Percentiles rank a stretch among this genome's conserved stretches.
These are phyloP conservation scores for Heimioporus sp. DNA, from an alignment of 768 basidiomycete genomes.

Conservation along the genomic window DNA sequence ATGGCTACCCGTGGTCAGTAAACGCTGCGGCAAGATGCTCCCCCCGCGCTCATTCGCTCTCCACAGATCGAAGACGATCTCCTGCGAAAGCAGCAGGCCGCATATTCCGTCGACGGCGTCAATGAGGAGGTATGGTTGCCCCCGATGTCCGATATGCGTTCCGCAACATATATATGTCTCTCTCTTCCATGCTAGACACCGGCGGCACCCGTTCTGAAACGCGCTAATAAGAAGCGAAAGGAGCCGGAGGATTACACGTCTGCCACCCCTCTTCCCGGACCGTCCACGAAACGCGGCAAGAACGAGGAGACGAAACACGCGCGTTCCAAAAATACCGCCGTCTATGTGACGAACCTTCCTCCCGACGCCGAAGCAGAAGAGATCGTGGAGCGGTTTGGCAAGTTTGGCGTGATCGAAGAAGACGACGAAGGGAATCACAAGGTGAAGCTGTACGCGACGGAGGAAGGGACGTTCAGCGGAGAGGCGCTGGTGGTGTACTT, in stretches of 20 bases:
- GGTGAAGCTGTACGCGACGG: conserved; percentile 91
- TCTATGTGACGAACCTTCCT: conserved; percentile 87
- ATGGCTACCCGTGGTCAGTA: conserved; percentile 84
- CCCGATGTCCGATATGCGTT: conserved; percentile 15
- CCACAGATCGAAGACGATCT: conserved; percentile 83
- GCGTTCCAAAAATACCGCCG: conserved; percentile 88
- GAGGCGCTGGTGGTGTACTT: conserved; percentile 96
- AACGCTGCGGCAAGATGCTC: neutral
- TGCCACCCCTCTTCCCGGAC: conserved; percentile 46
- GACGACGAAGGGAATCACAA: conserved; percentile 90
- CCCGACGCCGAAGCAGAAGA: conserved; percentile 70
- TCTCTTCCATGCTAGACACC: conserved; percentile 56
- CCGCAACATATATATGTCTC: conserved; percentile 24
- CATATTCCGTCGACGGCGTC: conserved; percentile 89
- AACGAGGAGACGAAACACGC: conserved; percentile 47
- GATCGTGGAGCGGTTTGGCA: conserved; percentile 82
- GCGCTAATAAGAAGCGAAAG: conserved; percentile 77
- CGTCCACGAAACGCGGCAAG: conserved; percentile 70
- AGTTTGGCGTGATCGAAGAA: conserved; percentile 90
- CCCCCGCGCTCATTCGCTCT: neutral
- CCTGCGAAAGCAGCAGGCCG: conserved; percentile 88
- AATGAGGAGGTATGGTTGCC: conserved; percentile 78
- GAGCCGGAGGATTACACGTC: conserved; percentile 70
- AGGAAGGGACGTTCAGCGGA: conserved; percentile 86
- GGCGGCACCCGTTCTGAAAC: conserved; percentile 81